Evolutionary conservation across 805 yeast genomes (phyloP).

Genomic region (Komagataella pseudopastoris): DNA sequence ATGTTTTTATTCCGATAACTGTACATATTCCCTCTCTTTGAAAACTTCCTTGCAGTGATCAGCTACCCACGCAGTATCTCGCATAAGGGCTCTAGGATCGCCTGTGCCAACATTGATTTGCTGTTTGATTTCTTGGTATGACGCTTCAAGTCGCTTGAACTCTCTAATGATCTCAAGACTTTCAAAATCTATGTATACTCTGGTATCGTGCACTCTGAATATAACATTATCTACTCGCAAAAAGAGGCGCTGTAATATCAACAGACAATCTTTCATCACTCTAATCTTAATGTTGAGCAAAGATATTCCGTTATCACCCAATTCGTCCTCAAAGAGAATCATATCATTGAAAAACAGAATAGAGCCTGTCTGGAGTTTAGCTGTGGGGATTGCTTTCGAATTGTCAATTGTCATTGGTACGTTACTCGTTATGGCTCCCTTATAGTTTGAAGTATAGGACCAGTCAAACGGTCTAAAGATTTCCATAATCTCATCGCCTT

Average conservation of each 20-base stretch:
- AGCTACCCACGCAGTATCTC: constrained; percentile 84
- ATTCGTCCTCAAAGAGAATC: constrained; percentile 83
- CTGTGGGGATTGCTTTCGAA: constrained; percentile 42
- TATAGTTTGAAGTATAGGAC: constrained; percentile 81
- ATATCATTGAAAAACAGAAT: constrained; percentile 83
- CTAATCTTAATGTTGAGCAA: constrained; percentile 67
- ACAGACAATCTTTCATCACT: constrained; percentile 74
- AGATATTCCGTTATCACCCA: constrained; percentile 92
- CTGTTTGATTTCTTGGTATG: constrained; percentile 30
- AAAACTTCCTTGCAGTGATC: constrained; percentile 16
- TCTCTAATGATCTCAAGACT: constrained; percentile 58
- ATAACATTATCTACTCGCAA: constrained; percentile 84
- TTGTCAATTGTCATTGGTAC: constrained; percentile 3
- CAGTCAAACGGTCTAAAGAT: constrained; percentile 84
- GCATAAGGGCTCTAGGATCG: constrained; percentile 54
- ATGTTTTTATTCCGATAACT: constrained; percentile 9
- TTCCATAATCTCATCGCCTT: constrained; percentile 28
- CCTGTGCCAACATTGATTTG: constrained; percentile 30
- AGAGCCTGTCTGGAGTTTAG: constrained; percentile 61
- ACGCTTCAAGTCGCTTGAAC: constrained; percentile 54
- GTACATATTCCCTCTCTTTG: constrained; percentile 1
- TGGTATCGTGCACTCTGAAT: constrained; percentile 71
- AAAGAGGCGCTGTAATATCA: constrained; percentile 66
- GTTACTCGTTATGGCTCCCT: constrained; percentile 31
- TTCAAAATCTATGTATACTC: constrained; percentile 69